phyloP scores from a whole-genome alignment of 139 green algal genomes.

The Spirogloea muscicola region DNA sequence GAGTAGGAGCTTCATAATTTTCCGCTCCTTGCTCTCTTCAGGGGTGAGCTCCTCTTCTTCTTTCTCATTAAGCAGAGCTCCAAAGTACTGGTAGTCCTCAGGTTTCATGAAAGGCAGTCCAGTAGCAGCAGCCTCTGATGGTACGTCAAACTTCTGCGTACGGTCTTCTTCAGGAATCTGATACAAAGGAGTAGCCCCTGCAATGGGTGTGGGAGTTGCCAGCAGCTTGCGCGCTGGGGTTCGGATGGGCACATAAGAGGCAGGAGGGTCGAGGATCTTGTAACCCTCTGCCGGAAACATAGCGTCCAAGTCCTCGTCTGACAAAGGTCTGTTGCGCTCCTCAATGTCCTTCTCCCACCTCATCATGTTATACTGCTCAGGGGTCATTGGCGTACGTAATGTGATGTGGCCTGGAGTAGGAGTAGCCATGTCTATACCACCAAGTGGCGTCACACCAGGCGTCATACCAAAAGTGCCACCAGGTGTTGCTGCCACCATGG shows the following conservation, averaged over 20 bases:
- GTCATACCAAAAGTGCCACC: too few species aligned
- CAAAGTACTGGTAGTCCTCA: slow-evolving; percentile 97
- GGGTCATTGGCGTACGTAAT: slow-evolving; percentile 62
- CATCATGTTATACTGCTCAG: slow-evolving; percentile 71
- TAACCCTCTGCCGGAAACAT: slow-evolving; percentile 90
- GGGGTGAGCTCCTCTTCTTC: slow-evolving; percentile 83
- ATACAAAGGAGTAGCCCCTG: slow-evolving; percentile 71
- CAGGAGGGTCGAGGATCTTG: slow-evolving; percentile 75
- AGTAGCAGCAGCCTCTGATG: slow-evolving; percentile 58
- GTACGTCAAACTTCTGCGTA: slow-evolving; percentile 71
- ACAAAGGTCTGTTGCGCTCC: slow-evolving; percentile 83
- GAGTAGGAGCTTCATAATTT: slow-evolving; percentile 98
- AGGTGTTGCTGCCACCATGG: too few species aligned
- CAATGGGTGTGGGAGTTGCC: slow-evolving; percentile 82
- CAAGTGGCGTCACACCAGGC: slow-evolving; percentile 45
- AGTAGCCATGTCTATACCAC: slow-evolving; percentile 64
- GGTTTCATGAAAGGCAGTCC: slow-evolving; percentile 94
- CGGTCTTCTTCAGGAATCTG: slow-evolving; percentile 81
- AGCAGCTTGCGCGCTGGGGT: slow-evolving; percentile 91
- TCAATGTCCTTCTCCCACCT: slow-evolving; percentile 83
- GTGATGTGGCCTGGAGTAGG: slow-evolving; percentile 55
- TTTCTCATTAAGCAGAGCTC: slow-evolving; percentile 76
- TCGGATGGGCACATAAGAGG: slow-evolving; percentile 85
- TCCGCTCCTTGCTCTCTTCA: slow-evolving; percentile 93
- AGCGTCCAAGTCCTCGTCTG: slow-evolving; percentile 91